Base-by-base conservation (phyloP, 768 basidiomycete species). In the Mycena galericulata region DNA sequence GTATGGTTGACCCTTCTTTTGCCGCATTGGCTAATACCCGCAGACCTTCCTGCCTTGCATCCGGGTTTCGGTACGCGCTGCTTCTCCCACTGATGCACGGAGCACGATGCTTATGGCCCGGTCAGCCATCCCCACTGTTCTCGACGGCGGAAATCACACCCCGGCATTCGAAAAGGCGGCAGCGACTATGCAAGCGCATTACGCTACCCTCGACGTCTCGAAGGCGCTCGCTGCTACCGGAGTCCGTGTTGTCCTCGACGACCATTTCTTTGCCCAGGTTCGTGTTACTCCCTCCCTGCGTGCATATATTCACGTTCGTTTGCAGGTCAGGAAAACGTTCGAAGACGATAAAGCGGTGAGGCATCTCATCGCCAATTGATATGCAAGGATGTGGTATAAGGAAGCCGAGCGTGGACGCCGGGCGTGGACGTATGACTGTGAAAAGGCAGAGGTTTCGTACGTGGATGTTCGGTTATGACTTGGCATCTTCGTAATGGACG, bases 101-200 rank as follows among this genome's bases (percentile, higher is more conserved):
- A n/a, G n/a, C n/a, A 26, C 65, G 24, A 30, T 10, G 15, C 27
- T 50, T 26, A 60, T 36, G 20, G 26, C 40, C 15, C 30, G 5
- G 26, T 20, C 57, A 94, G 93, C 92, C 14, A 95, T 95, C 45
- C 94, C 94, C 4, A 93, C 91, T 0, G 82, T 88, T 24, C 75
- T 80, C 0, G 84, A 89, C 70, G 94, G 93, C 14, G 93, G 93
- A 10, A 95, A 95, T 73, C 94, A 95, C 72, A 95, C 94, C 0
- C 80, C 79, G 2, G 89, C 81, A 15, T 95, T 95, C 75, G 79
- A 87, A n/a, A 78, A 86, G 22, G 81, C 92, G 0, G 92, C 92
- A 0, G 83, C 87, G 0, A 90, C 88, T 0, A 75, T 81, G 4
- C 81, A 79, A 30, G 88, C 93, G 0, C 94, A 95, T 68, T 80